These are phyloP conservation scores for Rhodotorula sp. DNA, from an alignment of 1,284 basidiomycete species.

Conservation along the genomic window DNA sequence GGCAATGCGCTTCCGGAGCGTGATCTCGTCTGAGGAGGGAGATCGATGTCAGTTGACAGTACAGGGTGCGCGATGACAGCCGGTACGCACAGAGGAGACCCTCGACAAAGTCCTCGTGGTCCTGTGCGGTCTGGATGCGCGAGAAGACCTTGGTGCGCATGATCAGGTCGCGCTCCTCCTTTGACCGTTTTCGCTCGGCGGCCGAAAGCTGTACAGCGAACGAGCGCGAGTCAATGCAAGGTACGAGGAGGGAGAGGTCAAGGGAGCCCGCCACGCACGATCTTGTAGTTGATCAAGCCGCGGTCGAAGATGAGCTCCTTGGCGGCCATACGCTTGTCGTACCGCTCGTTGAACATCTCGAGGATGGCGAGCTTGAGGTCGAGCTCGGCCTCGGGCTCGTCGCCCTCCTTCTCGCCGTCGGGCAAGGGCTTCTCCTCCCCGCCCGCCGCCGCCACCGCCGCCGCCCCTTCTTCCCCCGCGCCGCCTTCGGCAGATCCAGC, in stretches of 20 bases:
- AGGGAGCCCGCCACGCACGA: slow-evolving; percentile 58
- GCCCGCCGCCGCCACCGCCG: slow-evolving; percentile 31
- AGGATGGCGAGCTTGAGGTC: slow-evolving; percentile 84
- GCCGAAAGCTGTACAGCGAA: slow-evolving; percentile 69
- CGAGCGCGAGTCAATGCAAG: background rate
- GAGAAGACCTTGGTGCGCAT: slow-evolving; percentile 90
- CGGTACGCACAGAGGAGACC: slow-evolving; percentile 78
- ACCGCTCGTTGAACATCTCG: slow-evolving; percentile 87
- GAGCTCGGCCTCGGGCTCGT: slow-evolving; percentile 79
- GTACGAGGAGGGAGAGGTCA: background rate
- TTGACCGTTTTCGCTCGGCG: slow-evolving; percentile 81
- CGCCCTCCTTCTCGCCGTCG: slow-evolving; percentile 63
- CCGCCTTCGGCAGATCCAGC: background rate
- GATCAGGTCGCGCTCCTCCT: slow-evolving; percentile 88
- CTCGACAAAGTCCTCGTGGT: slow-evolving; percentile 84
- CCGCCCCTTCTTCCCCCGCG: slow-evolving; percentile 52
- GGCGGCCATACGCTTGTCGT: slow-evolving; percentile 82
- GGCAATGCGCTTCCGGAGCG: slow-evolving; percentile 78
- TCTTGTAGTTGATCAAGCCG: slow-evolving; percentile 88
- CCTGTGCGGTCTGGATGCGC: slow-evolving; percentile 84
- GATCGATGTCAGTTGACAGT: background rate
- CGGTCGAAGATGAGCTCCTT: slow-evolving; percentile 94
- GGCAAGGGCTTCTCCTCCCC: slow-evolving; percentile 14
- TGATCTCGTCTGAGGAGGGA: slow-evolving; percentile 67
- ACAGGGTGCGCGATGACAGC: no score